Conservation (phyloP, 805 yeast genomes). For the Teunomyces barrocoloradensis region DNA sequence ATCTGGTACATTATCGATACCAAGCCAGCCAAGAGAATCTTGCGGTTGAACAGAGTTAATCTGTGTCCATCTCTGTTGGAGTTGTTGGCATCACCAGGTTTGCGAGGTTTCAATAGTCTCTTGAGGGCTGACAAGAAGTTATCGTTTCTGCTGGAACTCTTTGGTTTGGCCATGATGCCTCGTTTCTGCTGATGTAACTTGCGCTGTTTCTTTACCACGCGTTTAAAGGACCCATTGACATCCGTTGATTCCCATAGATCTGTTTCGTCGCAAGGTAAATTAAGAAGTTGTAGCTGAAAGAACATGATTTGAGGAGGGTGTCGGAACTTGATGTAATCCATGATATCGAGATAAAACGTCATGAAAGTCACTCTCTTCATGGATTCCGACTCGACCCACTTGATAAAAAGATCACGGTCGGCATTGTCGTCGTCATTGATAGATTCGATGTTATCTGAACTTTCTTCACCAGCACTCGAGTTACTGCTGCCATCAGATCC, state of each 20-base stretch:
- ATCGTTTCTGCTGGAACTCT: constrained; percentile 10
- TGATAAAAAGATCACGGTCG: constrained; percentile 43
- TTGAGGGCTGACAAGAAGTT: constrained; percentile 58
- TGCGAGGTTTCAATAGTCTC: constrained; percentile 51
- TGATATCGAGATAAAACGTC: constrained; percentile 78
- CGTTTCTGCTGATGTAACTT: constrained; percentile 19
- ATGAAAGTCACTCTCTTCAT: constrained; percentile 75
- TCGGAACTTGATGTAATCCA: constrained; percentile 76
- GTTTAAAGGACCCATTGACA: constrained; percentile 37
- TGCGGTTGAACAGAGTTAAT: constrained; percentile 55
- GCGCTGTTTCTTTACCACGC: constrained; percentile 35
- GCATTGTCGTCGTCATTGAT: constrained; percentile 16
- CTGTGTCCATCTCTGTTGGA: constrained; percentile 8
- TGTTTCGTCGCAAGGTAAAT: constrained; percentile 42
- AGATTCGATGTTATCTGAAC: constrained; percentile 20
- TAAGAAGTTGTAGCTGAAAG: constrained; percentile 38
- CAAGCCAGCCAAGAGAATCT: constrained; percentile 64
- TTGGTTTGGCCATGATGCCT: background rate
- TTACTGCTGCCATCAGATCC: constrained; percentile 18
- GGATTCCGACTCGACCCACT: constrained; percentile 80
- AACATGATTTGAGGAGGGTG: constrained; percentile 53
- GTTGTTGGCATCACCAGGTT: constrained; percentile 17
- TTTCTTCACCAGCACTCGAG: constrained; percentile 37
- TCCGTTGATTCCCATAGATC: constrained; percentile 39
- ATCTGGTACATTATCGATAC: constrained; percentile 66